Evolutionary conservation across 306 rosid species (phyloP), one percentile per base, ranked within the genome.

Genomic region (Vicia sativa): DNA sequence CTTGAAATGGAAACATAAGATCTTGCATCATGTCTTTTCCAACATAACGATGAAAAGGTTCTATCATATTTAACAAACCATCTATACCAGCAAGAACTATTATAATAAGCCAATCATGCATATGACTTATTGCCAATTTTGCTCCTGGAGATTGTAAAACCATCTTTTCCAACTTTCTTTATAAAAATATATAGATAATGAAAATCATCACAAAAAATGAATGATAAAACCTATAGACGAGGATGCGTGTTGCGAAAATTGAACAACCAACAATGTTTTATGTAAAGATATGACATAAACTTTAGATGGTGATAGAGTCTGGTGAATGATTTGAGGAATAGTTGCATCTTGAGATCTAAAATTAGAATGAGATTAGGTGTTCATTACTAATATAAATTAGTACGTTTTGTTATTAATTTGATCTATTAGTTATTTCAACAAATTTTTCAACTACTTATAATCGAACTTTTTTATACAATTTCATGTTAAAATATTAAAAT

Each of bases 41-140:
- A 34, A 84, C 37, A 41, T 72, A 81, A 18, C 84, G 84, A 73
- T 81, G 84, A 59, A 81, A 84, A 37, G 89, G 89, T 58, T 84
- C 84, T 50, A 84, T 56, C 37, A 48, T 0, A 45, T 78, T 81
- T 74, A 84, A 67, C 13, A 52, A 0, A 13, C 78, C 35, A 0
- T 75, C 84, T 5, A 81, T 58, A 5, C 10, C 74, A 12, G 12
- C 82, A 37, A 84, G 86, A 69, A 81, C 25, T 9, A 78, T 8
- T 62, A 84, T 75, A 72, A 81, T 61, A 2, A 84, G 19, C 89
- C 86, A 84, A 75, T 84, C 86, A 4, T 65, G 71, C 68, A 7
- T 69, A 55, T 81, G 86, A 62, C 11, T 6, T 41, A 67, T 49
- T 45, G 73, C 53, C 78, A 84, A 53, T 41, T 65, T 62, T 16